A percentile compares a stretch with the other conserved stretches of the same genome.
Evolutionary conservation across 2,329 filamentous ascomycete genomes (phyloP).

Genomic region (Parastagonospora nodorum): DNA sequence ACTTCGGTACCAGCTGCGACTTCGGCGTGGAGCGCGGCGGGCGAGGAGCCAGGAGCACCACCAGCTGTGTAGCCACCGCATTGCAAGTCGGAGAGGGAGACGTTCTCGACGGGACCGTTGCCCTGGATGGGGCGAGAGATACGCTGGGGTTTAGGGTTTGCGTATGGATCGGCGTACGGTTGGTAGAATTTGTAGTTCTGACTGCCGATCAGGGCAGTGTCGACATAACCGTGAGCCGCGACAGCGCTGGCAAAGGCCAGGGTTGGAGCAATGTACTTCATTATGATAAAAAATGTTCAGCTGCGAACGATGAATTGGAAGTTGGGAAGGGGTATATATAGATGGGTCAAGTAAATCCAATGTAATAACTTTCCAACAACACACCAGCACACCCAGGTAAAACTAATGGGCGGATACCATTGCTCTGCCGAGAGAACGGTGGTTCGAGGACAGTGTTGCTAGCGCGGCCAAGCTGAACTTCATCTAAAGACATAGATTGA

Average conservation of each 20-base stretch:
- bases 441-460: slow-evolving; percentile 2
- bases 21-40: slow-evolving; percentile 60
- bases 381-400: no score
- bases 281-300: slow-evolving; percentile 17
- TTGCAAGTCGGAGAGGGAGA: slow-evolving; percentile 60
- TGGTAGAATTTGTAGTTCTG: slow-evolving; percentile 43
- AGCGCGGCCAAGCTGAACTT: not conserved
- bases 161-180: slow-evolving; percentile 43
- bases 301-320: slow-evolving; percentile 1
- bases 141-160: slow-evolving; percentile 49
- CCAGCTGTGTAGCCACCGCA: slow-evolving; percentile 60
- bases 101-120: slow-evolving; percentile 63
- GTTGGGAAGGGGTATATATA: slow-evolving; percentile 6
- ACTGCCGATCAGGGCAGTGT: slow-evolving; percentile 41
- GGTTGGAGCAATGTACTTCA: slow-evolving; percentile 40
- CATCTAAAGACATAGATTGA: slow-evolving; percentile 30
- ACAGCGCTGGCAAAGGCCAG: slow-evolving; percentile 35
- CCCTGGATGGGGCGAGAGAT: slow-evolving; percentile 63
- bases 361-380: no score
- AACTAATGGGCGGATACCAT: slow-evolving; percentile 8
- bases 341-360: slow-evolving; percentile 2
- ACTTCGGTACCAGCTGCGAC: slow-evolving; percentile 60
- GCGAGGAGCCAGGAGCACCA: slow-evolving; percentile 56
- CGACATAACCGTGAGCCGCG: slow-evolving; percentile 44
- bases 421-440: not conserved